Conservation (phyloP, 768 basidiomycete species). For the Asterophora parasitica region DNA sequence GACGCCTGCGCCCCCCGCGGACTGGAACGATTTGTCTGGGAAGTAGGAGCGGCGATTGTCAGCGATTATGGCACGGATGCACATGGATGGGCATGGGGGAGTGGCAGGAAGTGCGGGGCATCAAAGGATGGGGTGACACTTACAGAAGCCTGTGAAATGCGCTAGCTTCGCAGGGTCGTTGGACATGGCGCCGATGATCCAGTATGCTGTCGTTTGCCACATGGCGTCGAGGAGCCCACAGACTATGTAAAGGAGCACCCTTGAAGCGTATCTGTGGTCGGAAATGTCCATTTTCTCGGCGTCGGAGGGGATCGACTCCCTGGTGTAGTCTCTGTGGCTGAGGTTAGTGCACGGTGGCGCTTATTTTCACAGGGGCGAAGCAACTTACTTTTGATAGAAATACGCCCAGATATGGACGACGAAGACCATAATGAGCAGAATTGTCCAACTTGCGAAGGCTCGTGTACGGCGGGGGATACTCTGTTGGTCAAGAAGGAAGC, state of each 20-base stretch:
- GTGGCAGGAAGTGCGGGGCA: background rate
- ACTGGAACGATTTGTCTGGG: constrained; percentile 69
- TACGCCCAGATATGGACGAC: constrained; percentile 73
- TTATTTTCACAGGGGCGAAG: too few species aligned
- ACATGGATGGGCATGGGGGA: background rate
- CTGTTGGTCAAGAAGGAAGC: constrained; percentile 58
- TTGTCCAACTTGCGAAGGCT: constrained; percentile 64
- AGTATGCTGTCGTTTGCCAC: constrained; percentile 84
- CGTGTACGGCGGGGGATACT: constrained; percentile 57
- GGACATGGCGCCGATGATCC: constrained; percentile 84
- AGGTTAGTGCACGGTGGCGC: background rate
- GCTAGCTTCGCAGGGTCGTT: constrained; percentile 79
- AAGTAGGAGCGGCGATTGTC: background rate
- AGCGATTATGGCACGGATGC: background rate
- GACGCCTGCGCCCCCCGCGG: constrained; percentile 66
- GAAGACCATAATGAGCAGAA: constrained; percentile 62
- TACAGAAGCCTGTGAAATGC: constrained; percentile 78
- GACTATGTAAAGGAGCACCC: constrained; percentile 62
- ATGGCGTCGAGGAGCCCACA: constrained; percentile 75
- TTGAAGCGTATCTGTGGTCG: constrained; percentile 48
- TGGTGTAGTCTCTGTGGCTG: constrained; percentile 49
- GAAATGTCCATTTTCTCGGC: constrained; percentile 54
- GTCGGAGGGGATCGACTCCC: constrained; percentile 37
- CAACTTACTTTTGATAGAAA: constrained; percentile 60
- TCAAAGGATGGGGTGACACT: constrained; percentile 24